These are phyloP conservation scores for Aspergillus proliferans DNA, from an alignment of 2,329 filamentous ascomycete genomes.

Conservation along the genomic window DNA sequence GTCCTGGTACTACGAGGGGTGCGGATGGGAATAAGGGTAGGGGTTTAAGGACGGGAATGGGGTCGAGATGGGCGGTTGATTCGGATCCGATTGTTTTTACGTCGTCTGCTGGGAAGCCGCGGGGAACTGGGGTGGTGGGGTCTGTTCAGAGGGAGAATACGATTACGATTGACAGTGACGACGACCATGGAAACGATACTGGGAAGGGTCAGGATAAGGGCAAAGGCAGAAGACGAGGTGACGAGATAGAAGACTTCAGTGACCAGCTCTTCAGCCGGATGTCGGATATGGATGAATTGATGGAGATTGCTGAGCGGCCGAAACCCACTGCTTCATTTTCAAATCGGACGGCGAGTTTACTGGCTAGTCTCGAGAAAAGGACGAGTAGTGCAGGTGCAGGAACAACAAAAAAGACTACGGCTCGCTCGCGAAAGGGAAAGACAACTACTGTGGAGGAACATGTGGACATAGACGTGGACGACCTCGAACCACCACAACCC, in stretches of 20 bases:
- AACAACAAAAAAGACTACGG: conserved; percentile 1
- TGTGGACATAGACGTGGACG: conserved; percentile 16
- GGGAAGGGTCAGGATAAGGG: background rate
- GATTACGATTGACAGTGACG: conserved; percentile 33
- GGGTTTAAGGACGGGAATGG: background rate
- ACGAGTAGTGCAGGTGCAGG: conserved; percentile 3
- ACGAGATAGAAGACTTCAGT: conserved; percentile 30
- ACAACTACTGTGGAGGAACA: background rate
- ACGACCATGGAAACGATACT: conserved; percentile 12
- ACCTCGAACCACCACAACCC: conserved; percentile 43
- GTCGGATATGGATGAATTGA: conserved; percentile 21
- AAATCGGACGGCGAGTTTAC: conserved; percentile 34
- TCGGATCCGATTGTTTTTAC: conserved; percentile 40
- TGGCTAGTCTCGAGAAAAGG: conserved; percentile 26
- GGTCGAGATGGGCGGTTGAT: conserved; percentile 15
- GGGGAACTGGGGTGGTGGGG: background rate
- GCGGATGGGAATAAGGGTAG: too few species aligned
- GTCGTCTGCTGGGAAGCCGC: conserved; percentile 31
- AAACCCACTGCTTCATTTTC: conserved; percentile 26
- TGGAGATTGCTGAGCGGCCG: conserved; percentile 15
- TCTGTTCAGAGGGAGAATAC: conserved; percentile 16
- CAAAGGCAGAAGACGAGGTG: conserved; percentile 3
- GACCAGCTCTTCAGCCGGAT: conserved; percentile 18
- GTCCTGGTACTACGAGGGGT: background rate
- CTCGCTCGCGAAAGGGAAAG: conserved; percentile 7